Conservation (phyloP, 1,139 yeast species). For the Yamadazyma kanchanaburiensis region DNA sequence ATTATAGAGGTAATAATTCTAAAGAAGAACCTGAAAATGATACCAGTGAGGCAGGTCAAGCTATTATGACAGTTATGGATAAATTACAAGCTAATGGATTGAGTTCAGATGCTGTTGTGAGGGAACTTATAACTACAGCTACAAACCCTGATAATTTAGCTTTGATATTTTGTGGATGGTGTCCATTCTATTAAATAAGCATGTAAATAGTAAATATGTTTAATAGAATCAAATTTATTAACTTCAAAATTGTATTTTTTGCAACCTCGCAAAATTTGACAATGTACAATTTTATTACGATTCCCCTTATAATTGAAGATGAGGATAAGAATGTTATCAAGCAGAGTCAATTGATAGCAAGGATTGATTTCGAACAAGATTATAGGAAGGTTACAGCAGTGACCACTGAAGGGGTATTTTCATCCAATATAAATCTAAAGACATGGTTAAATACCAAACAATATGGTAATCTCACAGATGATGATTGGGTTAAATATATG, state of each 20-base stretch:
- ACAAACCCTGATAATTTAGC: slow-evolving; percentile 66
- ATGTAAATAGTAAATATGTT: not conserved
- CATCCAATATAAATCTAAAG: slow-evolving; percentile 5
- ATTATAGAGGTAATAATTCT: slow-evolving; percentile 17
- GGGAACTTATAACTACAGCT: slow-evolving; percentile 79
- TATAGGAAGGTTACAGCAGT: slow-evolving; percentile 11
- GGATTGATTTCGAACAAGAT: slow-evolving; percentile 9
- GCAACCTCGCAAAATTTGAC: too few species aligned
- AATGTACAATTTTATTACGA: slow-evolving; percentile 11
- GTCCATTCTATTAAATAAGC: slow-evolving; percentile 42
- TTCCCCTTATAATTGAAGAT: slow-evolving; percentile 23
- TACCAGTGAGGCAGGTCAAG: slow-evolving; percentile 77
- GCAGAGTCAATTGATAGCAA: slow-evolving; percentile 13
- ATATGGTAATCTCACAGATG: slow-evolving; percentile 4
- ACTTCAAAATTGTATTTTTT: too few species aligned
- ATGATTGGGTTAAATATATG: slow-evolving; percentile 9
- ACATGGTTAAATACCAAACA: slow-evolving; percentile 3
- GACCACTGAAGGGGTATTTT: slow-evolving; percentile 16
- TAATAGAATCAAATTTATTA: too few species aligned
- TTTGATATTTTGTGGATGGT: slow-evolving; percentile 82
- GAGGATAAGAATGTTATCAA: slow-evolving; percentile 14
- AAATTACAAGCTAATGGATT: slow-evolving; percentile 67
- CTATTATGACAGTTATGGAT: slow-evolving; percentile 66
- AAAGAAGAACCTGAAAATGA: slow-evolving; percentile 34
- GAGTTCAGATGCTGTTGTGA: slow-evolving; percentile 79